phyloP scores from a whole-genome alignment of 1,284 basidiomycete genomes.

The Pulchroboletus neoregius region DNA sequence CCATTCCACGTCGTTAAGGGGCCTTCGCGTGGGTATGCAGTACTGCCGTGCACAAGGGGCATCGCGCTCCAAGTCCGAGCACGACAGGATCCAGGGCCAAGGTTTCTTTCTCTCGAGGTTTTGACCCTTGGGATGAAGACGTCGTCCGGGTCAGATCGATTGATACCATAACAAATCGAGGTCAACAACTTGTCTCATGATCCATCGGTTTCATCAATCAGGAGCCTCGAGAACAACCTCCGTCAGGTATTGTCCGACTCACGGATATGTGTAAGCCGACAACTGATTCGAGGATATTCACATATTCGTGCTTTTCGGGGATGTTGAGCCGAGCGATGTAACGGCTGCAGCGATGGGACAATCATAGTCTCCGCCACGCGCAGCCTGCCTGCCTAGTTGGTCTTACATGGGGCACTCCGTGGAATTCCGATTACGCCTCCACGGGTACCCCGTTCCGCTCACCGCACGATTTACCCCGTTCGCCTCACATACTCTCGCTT shows the following conservation, averaged over 20 bases:
- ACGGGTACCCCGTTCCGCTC: conserved; percentile 7
- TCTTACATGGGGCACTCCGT: conserved; percentile 18
- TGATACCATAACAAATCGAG: conserved; percentile 7
- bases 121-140: conserved; percentile 11
- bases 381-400: conserved; percentile 3
- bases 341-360: conserved; percentile 2
- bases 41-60: background rate
- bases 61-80: conserved; percentile 1
- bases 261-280: conserved; percentile 2
- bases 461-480: conserved; percentile 15
- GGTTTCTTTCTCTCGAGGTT: conserved; percentile 8
- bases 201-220: conserved; percentile 16
- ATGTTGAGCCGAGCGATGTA: background rate
- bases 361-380: conserved; percentile 3
- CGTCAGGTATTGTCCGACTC: conserved; percentile 12
- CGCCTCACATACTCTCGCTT: conserved; percentile 21
- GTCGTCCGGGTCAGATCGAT: conserved; percentile 3
- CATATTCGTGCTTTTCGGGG: background rate
- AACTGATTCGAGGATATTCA: conserved; percentile 6
- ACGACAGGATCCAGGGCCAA: conserved; percentile 12
- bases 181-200: conserved; percentile 4
- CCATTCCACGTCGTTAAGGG: conserved; percentile 8
- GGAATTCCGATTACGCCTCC: conserved; percentile 23
- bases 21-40: conserved; percentile 9
- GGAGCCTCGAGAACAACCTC: conserved; percentile 6